Conservation (phyloP, 768 basidiomycete genomes). For the Termitomyces titanicus region DNA sequence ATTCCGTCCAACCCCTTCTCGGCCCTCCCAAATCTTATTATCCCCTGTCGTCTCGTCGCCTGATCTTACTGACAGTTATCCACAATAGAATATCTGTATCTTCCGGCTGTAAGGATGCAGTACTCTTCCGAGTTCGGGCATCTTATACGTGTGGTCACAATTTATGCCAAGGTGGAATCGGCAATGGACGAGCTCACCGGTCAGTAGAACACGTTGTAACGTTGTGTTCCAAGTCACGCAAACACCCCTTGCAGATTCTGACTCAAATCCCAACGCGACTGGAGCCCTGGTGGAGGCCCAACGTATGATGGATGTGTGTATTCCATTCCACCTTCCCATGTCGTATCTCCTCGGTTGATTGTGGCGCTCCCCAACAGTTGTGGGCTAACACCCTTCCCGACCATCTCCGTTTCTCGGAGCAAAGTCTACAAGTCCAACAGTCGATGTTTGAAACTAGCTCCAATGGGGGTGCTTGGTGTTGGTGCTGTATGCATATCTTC, state of each 20-base stretch:
- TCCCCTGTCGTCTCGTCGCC: constrained; percentile 1
- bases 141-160: constrained; percentile 62
- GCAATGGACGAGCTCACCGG: constrained; percentile 51
- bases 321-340: constrained; percentile 8
- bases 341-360: neutral
- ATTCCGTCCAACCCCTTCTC: neutral
- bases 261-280: constrained; percentile 32
- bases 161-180: constrained; percentile 60
- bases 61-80: constrained; percentile 12
- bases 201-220: constrained; percentile 22
- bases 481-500: constrained; percentile 68
- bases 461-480: constrained; percentile 80
- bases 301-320: constrained; percentile 41
- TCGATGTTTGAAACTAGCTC: constrained; percentile 79
- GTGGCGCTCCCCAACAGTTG: constrained; percentile 7
- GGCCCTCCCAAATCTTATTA: neutral
- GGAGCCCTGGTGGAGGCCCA: constrained; percentile 37
- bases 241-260: constrained; percentile 18
- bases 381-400: constrained; percentile 71
- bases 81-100: constrained; percentile 62
- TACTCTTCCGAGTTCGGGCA: constrained; percentile 76
- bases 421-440: constrained; percentile 64
- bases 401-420: constrained; percentile 66
- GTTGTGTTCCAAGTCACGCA: neutral
- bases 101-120: constrained; percentile 54